Evolutionary conservation across 192 early-diverging fungal species (phyloP).

Genomic region (Podila epigama): DNA sequence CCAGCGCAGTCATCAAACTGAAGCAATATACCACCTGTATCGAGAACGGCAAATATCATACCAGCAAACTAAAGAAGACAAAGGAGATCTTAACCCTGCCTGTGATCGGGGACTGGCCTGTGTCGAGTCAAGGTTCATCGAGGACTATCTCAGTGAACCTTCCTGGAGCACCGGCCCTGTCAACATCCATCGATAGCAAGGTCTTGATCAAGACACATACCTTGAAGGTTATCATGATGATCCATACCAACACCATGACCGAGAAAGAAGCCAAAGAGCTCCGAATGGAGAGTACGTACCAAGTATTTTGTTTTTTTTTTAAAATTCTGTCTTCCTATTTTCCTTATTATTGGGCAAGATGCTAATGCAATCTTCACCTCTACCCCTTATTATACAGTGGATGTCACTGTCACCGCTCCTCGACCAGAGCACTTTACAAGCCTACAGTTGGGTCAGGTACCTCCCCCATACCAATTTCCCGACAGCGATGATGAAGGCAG

Average conservation of each 20-base stretch:
- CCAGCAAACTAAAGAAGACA: slow-evolving; percentile 14
- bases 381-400: slow-evolving; percentile 3
- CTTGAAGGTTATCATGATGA: slow-evolving; percentile 44
- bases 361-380: too few species aligned
- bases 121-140: slow-evolving; percentile 17
- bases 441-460: background rate
- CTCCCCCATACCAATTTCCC: slow-evolving; percentile 25
- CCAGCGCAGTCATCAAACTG: slow-evolving; percentile 20
- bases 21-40: slow-evolving; percentile 31
- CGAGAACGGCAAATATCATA: slow-evolving; percentile 2
- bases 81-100: slow-evolving; percentile 15
- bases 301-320: background rate
- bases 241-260: slow-evolving; percentile 1
- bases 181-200: slow-evolving; percentile 10
- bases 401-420: slow-evolving; percentile 31
- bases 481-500: slow-evolving; percentile 31
- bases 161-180: slow-evolving; percentile 21
- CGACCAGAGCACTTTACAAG: slow-evolving; percentile 32
- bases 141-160: slow-evolving; percentile 28
- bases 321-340: background rate
- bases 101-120: slow-evolving; percentile 20
- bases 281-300: slow-evolving; percentile 31
- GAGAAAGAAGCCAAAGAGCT: slow-evolving; percentile 33
- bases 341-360: background rate
- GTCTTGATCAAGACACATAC: slow-evolving; percentile 19